Conservation (phyloP, 208 protist genomes). For the Acanthamoeba rhysodes region DNA sequence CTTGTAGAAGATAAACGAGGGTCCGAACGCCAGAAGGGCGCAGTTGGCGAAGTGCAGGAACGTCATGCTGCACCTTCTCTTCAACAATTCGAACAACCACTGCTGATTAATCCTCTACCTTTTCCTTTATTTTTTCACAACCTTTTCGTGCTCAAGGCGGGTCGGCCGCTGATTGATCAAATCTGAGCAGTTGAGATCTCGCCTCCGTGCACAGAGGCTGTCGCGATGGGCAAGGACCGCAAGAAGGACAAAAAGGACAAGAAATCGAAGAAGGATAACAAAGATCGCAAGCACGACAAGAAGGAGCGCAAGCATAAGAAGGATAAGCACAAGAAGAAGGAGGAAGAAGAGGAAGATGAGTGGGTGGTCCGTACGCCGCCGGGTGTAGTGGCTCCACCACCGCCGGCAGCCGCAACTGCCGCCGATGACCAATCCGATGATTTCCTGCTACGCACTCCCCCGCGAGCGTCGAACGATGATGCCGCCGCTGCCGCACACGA, state of each 20-base stretch:
- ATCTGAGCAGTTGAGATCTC: not conserved
- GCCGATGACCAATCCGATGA: not conserved
- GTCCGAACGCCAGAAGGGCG: slow-evolving; percentile 62
- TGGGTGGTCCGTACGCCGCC: not conserved
- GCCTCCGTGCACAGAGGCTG: not conserved
- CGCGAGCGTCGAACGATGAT: not conserved
- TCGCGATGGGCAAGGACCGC: not conserved
- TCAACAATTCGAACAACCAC: too few relatives aligned
- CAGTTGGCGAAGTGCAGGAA: slow-evolving; percentile 74
- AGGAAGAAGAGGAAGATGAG: slow-evolving; percentile 37
- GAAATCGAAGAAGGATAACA: not conserved
- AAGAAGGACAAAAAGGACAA: slow-evolving; percentile 36
- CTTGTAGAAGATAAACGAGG: slow-evolving; percentile 70
- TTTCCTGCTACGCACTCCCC: slow-evolving; percentile 10
- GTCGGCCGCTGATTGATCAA: not conserved
- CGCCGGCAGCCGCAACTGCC: not conserved
- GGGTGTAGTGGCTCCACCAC: not conserved
- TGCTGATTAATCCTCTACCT: not conserved
- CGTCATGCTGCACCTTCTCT: not conserved
- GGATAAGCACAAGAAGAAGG: not conserved
- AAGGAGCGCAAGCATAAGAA: slow-evolving; percentile 39
- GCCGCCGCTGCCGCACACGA: not conserved
- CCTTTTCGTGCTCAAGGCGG: not conserved
- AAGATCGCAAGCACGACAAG: not conserved
- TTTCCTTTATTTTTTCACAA: not conserved